phyloP scores from a whole-genome alignment of 495 filamentous ascomycete species.

The Neurospora discreta region DNA sequence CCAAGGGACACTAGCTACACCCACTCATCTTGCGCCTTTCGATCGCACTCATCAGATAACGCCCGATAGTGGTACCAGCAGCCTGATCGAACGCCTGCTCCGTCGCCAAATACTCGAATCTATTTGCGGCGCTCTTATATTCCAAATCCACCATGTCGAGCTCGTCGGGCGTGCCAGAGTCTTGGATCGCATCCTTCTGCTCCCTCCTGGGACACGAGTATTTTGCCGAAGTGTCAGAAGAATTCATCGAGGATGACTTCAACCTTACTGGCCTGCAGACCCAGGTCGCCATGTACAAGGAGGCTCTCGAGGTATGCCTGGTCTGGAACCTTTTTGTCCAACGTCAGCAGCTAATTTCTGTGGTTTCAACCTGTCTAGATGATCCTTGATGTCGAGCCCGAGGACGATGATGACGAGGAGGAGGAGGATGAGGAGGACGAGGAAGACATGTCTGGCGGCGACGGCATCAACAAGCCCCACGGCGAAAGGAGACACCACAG shows the following conservation, averaged over 20 bases:
- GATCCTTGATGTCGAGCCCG: conserved; percentile 96
- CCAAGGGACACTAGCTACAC: neutral
- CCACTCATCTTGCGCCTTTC: neutral
- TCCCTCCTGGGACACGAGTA: conserved; percentile 93
- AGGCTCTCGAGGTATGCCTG: conserved; percentile 51
- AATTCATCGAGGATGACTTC: conserved; percentile 99
- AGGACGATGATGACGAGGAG: conserved; percentile 79
- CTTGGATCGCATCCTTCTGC: conserved; percentile 97
- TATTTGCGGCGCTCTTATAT: neutral
- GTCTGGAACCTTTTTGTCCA: neutral
- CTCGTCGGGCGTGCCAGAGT: conserved; percentile 78
- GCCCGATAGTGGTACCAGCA: neutral
- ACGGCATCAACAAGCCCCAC: conserved; percentile 37
- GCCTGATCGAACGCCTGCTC: neutral
- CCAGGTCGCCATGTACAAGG: conserved; percentile 98
- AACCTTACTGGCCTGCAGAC: conserved; percentile 91
- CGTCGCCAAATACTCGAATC: neutral
- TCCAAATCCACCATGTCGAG: conserved; percentile 39
- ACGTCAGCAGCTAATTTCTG: conserved; percentile 9
- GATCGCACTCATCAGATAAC: neutral
- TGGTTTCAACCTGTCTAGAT: conserved; percentile 49
- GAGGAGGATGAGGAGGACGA: conserved; percentile 70
- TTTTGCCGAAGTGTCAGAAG: conserved; percentile 96
- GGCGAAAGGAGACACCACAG: conserved; percentile 65
- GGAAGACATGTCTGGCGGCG: conserved; percentile 56